Percentiles rank a stretch among this genome's conserved stretches.
Conservation (phyloP, 768 basidiomycete species). For the Pleurotus citrinopileatus region DNA sequence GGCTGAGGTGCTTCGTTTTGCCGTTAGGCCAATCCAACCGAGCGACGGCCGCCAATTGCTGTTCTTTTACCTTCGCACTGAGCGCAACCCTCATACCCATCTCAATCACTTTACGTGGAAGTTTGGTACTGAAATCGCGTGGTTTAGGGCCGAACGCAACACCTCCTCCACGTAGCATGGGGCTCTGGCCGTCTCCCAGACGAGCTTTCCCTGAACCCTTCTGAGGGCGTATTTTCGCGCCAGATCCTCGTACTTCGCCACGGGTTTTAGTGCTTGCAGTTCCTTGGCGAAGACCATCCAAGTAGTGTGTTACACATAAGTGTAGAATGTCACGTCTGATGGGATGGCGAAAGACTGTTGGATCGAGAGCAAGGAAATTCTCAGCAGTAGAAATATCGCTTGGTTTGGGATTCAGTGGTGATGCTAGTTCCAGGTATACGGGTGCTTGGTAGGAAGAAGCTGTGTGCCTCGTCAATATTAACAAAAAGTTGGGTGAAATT, state of each 20-base stretch:
- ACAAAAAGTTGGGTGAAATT: background rate
- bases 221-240: conserved; percentile 84
- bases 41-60: conserved; percentile 71
- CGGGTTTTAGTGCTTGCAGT: conserved; percentile 91
- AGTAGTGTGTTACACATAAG: conserved; percentile 84
- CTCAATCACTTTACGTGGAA: conserved; percentile 89
- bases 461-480: conserved; percentile 18
- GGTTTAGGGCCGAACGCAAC: conserved; percentile 90
- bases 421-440: conserved; percentile 60
- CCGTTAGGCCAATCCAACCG: conserved; percentile 66
- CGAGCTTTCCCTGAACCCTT: conserved; percentile 92
- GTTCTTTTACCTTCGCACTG: conserved; percentile 77
- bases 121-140: conserved; percentile 86
- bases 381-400: conserved; percentile 34
- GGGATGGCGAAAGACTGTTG: conserved; percentile 85
- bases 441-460: conserved; percentile 41
- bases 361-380: conserved; percentile 62
- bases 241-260: conserved; percentile 85
- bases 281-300: conserved; percentile 88
- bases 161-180: conserved; percentile 89
- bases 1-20: conserved; percentile 68
- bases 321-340: conserved; percentile 92
- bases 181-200: conserved; percentile 83
- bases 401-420: conserved; percentile 45
- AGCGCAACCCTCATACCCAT: conserved; percentile 93